Evolutionary conservation across 2,329 filamentous ascomycete species (phyloP).

Genomic region (Claviceps quebecensis): DNA sequence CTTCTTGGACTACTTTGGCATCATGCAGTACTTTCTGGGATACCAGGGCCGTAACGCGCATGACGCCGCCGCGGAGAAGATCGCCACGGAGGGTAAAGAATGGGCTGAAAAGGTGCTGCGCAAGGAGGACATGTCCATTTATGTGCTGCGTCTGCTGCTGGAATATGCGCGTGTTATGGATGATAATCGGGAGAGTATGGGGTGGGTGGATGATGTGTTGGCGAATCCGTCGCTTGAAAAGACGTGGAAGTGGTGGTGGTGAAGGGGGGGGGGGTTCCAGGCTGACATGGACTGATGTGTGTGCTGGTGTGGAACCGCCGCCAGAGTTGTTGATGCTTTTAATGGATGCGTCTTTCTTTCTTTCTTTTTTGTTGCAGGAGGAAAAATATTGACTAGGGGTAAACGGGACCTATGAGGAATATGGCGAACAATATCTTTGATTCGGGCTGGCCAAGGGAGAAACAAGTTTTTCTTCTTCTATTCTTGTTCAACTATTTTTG

Average conservation of each 20-base stretch:
- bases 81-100: slow-evolving; percentile 49
- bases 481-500: background rate
- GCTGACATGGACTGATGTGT: background rate
- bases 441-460: too few species aligned
- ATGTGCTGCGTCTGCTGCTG: slow-evolving; percentile 48
- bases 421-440: too few species aligned
- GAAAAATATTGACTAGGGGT: too few species aligned
- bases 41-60: slow-evolving; percentile 32
- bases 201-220: slow-evolving; percentile 38
- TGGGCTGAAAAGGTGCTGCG: slow-evolving; percentile 58
- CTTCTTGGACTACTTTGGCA: slow-evolving; percentile 56
- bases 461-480: background rate
- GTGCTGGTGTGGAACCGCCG: too few species aligned
- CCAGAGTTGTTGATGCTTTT: too few species aligned
- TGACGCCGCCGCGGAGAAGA: slow-evolving; percentile 46
- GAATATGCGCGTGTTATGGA: slow-evolving; percentile 47
- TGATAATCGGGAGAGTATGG: slow-evolving; percentile 36
- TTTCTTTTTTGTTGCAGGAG: too few species aligned
- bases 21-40: slow-evolving; percentile 62
- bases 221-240: slow-evolving; percentile 19
- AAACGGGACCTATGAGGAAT: too few species aligned
- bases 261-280: background rate
- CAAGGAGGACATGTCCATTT: slow-evolving; percentile 61
- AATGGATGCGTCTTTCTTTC: too few species aligned
- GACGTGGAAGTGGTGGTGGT: slow-evolving; percentile 17